Evolutionary conservation across 2,329 filamentous ascomycete species (phyloP).

Genomic region (Calonectria fujianensis): DNA sequence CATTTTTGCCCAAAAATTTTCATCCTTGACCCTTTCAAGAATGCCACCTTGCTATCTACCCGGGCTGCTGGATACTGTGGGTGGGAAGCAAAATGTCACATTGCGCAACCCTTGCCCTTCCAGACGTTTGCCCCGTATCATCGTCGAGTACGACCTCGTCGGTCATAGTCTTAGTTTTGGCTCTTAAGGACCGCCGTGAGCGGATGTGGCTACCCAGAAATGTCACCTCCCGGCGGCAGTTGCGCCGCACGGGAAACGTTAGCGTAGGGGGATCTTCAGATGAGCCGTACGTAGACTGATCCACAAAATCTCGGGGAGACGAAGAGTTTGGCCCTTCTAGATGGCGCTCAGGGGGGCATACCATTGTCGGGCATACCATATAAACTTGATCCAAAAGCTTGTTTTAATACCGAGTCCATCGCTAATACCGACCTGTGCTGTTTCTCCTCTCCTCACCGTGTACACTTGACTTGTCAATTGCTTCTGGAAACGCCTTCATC

Average conservation of each 20-base stretch:
- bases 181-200: too few relatives aligned
- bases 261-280: conserved; percentile 16
- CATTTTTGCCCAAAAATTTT: background rate
- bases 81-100: background rate
- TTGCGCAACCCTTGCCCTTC: conserved; percentile 1
- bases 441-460: background rate
- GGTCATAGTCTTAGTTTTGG: background rate
- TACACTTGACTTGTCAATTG: background rate
- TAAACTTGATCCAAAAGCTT: conserved; percentile 1
- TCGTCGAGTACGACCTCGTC: background rate
- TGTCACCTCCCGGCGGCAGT: background rate
- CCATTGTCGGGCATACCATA: background rate
- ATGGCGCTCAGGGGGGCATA: conserved; percentile 5
- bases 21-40: background rate
- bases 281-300: conserved; percentile 3
- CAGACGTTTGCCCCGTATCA: background rate
- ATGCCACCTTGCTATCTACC: background rate
- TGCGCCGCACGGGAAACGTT: background rate
- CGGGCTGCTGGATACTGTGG: background rate
- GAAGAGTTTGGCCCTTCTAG: background rate
- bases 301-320: conserved; percentile 2
- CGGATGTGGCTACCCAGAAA: background rate
- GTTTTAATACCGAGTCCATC: background rate
- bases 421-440: background rate
- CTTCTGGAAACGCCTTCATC: background rate